These are phyloP conservation scores for Lippia alba DNA, from an alignment of 305 asterid genomes.

Conservation along the genomic window DNA sequence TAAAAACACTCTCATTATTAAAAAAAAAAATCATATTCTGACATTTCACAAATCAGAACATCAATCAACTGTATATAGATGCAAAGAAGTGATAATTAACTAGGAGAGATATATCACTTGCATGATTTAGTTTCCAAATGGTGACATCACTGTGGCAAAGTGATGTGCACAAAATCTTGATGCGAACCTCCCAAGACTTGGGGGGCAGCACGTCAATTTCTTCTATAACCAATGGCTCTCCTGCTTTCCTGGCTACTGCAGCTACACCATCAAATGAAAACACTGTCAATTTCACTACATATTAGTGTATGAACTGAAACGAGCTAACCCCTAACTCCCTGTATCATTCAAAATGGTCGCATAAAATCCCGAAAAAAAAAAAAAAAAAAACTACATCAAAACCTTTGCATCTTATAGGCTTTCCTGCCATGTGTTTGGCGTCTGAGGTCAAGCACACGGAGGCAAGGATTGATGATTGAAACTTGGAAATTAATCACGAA, in stretches of 20 bases:
- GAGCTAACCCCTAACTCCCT: too few relatives aligned
- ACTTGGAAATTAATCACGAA: background rate
- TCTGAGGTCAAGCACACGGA: background rate
- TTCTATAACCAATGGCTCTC: slow-evolving; percentile 47
- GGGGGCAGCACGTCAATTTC: slow-evolving; percentile 56
- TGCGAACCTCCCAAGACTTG: slow-evolving; percentile 49
- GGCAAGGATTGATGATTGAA: background rate
- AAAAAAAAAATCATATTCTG: too few relatives aligned
- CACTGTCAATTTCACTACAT: too few relatives aligned
- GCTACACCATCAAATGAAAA: slow-evolving; percentile 27
- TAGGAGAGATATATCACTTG: slow-evolving; percentile 32
- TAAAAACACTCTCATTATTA: too few relatives aligned
- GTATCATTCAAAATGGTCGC: too few relatives aligned
- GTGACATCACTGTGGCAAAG: slow-evolving; percentile 53
- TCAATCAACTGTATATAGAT: too few relatives aligned
- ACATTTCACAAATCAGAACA: too few relatives aligned
- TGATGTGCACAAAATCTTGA: slow-evolving; percentile 56
- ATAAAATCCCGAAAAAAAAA: too few relatives aligned
- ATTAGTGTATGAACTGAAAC: too few relatives aligned
- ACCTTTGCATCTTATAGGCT: slow-evolving; percentile 43
- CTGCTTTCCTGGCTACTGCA: slow-evolving; percentile 52
- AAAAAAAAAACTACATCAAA: too few relatives aligned
- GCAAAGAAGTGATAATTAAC: too few relatives aligned
- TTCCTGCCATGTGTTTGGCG: background rate
- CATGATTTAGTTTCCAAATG: slow-evolving; percentile 41